Evolutionary conservation across 139 green algal genomes (phyloP).

Genomic region (Haematococcus lacustris): DNA sequence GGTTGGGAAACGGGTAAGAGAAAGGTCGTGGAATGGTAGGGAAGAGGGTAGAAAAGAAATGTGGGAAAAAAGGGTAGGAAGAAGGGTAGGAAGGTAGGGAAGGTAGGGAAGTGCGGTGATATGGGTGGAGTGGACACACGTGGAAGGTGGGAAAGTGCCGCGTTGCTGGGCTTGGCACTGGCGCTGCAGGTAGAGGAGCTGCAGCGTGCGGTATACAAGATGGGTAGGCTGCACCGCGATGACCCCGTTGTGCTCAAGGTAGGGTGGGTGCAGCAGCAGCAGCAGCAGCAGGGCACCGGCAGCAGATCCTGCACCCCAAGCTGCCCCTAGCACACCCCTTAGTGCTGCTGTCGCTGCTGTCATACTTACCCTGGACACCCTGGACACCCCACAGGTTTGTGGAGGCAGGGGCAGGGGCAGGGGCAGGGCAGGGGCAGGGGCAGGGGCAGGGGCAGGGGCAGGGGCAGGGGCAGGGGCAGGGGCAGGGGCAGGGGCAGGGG

Average conservation of each 20-base stretch:
- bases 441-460: no score
- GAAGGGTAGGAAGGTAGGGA: background rate
- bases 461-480: no score
- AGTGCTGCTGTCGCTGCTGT: background rate
- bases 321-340: background rate
- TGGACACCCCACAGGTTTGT: no score
- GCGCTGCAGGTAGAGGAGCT: conserved; percentile 27
- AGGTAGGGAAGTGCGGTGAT: background rate
- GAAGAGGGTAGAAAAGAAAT: background rate
- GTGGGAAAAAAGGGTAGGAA: background rate
- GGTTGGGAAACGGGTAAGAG: background rate
- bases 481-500: no score
- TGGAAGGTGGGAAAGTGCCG: background rate
- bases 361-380: background rate
- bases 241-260: conserved; percentile 48
- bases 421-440: no score
- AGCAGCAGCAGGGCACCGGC: background rate
- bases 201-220: conserved; percentile 34
- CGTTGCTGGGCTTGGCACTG: background rate
- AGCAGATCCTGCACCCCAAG: background rate
- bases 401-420: no score
- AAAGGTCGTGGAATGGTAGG: background rate
- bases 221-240: conserved; percentile 45
- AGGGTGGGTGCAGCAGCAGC: background rate
- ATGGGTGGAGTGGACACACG: background rate